Conservation (phyloP, 2,329 filamentous ascomycete genomes). For the Dothistroma pini region DNA sequence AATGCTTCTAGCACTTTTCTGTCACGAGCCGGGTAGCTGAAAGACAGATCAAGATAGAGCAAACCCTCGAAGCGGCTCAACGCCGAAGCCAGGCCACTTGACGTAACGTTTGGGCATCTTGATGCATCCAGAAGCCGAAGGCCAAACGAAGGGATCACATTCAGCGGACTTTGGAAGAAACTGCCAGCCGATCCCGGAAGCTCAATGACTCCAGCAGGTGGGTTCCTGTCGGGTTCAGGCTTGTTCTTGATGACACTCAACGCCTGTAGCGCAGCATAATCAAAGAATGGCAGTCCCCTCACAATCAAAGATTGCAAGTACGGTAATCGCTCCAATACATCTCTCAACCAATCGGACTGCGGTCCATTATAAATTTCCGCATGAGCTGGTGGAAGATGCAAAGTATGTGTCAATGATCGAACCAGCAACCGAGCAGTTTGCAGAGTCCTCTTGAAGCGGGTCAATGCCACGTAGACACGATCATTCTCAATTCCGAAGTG, state of each 20-base stretch:
- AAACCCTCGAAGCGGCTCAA: conserved; percentile 52
- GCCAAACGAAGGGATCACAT: conserved; percentile 37
- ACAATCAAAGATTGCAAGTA: conserved; percentile 59
- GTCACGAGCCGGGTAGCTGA: conserved; percentile 34
- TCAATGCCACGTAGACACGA: conserved; percentile 58
- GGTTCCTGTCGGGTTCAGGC: conserved; percentile 25
- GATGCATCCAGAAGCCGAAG: conserved; percentile 56
- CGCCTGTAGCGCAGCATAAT: conserved; percentile 55
- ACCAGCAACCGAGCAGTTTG: conserved; percentile 52
- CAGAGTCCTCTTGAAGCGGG: conserved; percentile 56
- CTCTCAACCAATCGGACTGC: conserved; percentile 56
- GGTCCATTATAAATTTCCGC: conserved; percentile 60
- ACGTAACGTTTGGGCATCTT: conserved; percentile 57
- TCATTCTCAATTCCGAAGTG: conserved; percentile 60
- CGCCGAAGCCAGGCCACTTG: conserved; percentile 50
- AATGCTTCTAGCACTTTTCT: conserved; percentile 46
- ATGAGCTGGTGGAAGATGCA: conserved; percentile 58
- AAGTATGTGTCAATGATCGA: conserved; percentile 56
- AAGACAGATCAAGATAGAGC: conserved; percentile 58
- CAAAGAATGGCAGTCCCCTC: conserved; percentile 58
- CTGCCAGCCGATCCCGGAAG: conserved; percentile 34
- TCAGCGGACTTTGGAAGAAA: conserved; percentile 19
- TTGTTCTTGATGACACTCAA: conserved; percentile 35
- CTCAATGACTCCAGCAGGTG: conserved; percentile 22
- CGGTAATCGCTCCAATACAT: conserved; percentile 56